These are phyloP conservation scores for Dactylellina sp. DNA, from an alignment of 2,329 filamentous ascomycete genomes.

Conservation along the genomic window DNA sequence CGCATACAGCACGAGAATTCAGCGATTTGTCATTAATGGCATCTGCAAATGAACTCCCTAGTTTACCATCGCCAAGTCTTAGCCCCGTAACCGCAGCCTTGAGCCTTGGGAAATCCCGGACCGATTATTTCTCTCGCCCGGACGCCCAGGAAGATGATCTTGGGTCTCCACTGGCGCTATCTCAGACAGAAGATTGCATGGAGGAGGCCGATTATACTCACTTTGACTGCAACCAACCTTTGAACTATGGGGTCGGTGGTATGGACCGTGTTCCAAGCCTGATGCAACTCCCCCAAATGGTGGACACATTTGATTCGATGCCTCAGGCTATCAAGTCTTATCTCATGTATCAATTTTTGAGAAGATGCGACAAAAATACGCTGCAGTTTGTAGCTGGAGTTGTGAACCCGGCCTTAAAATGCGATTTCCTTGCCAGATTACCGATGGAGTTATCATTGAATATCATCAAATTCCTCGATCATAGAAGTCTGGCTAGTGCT, in stretches of 20 bases:
- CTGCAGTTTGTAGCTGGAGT: slow-evolving; percentile 88
- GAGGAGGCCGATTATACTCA: slow-evolving; percentile 64
- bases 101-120: slow-evolving; percentile 65
- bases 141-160: slow-evolving; percentile 63
- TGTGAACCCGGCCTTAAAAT: slow-evolving; percentile 93
- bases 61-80: slow-evolving; percentile 90
- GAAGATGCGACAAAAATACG: slow-evolving; percentile 86
- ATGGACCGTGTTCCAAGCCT: slow-evolving; percentile 66
- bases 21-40: slow-evolving; percentile 71
- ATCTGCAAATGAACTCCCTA: slow-evolving; percentile 83
- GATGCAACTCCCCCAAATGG: slow-evolving; percentile 84
- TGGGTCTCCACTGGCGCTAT: slow-evolving; percentile 58
- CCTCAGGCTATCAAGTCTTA: slow-evolving; percentile 92
- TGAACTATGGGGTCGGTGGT: slow-evolving; percentile 60
- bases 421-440: slow-evolving; percentile 86
- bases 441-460: slow-evolving; percentile 89
- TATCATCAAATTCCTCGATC: slow-evolving; percentile 86
- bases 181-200: slow-evolving; percentile 62
- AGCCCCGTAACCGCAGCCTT: slow-evolving; percentile 89
- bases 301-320: slow-evolving; percentile 91
- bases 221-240: slow-evolving; percentile 59
- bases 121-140: slow-evolving; percentile 62
- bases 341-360: slow-evolving; percentile 94
- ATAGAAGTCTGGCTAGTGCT: slow-evolving; percentile 85
- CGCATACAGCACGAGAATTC: slow-evolving; percentile 9